phyloP scores from a whole-genome alignment of 768 basidiomycete species.

The Hebeloma cylindrosporum region DNA sequence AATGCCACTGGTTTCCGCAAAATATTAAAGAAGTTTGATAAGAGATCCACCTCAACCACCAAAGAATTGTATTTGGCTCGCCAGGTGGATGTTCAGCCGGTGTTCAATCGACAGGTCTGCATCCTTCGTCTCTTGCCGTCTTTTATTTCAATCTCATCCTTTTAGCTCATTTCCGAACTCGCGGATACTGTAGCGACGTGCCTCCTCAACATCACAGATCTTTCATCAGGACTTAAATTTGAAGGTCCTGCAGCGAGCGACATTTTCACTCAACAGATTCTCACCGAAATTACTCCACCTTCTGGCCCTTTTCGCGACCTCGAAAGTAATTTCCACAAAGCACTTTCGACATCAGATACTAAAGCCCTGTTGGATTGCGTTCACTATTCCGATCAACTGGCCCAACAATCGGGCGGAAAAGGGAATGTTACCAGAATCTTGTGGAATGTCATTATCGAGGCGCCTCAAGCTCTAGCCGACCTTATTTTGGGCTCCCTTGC shows the following conservation, averaged over 20 bases:
- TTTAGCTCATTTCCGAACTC: conserved; percentile 88
- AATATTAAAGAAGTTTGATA: conserved; percentile 98
- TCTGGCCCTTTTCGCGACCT: conserved; percentile 84
- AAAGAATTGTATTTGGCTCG: conserved; percentile 95
- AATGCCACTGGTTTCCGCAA: conserved; percentile 97
- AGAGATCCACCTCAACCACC: conserved; percentile 90
- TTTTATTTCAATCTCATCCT: conserved; percentile 6
- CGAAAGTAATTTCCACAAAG: conserved; percentile 82
- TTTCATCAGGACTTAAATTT: conserved; percentile 72
- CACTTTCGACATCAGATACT: conserved; percentile 61
- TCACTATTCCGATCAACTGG: conserved; percentile 64
- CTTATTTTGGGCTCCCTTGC: conserved; percentile 68
- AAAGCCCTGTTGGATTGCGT: conserved; percentile 68
- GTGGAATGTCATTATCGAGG: conserved; percentile 89
- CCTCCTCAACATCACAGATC: conserved; percentile 75
- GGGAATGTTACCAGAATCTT: conserved; percentile 85
- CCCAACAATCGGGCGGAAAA: conserved; percentile 58
- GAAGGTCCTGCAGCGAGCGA: conserved; percentile 79
- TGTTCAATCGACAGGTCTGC: conserved; percentile 91
- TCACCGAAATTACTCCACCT: conserved; percentile 57
- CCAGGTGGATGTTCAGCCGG: conserved; percentile 98
- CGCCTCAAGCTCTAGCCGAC: conserved; percentile 69
- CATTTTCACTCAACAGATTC: conserved; percentile 70
- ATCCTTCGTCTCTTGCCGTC: conserved; percentile 4
- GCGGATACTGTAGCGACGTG: conserved; percentile 89